Evolutionary conservation across 495 filamentous ascomycete species (phyloP).

Genomic region (Paragyromitra xinjiangensis): DNA sequence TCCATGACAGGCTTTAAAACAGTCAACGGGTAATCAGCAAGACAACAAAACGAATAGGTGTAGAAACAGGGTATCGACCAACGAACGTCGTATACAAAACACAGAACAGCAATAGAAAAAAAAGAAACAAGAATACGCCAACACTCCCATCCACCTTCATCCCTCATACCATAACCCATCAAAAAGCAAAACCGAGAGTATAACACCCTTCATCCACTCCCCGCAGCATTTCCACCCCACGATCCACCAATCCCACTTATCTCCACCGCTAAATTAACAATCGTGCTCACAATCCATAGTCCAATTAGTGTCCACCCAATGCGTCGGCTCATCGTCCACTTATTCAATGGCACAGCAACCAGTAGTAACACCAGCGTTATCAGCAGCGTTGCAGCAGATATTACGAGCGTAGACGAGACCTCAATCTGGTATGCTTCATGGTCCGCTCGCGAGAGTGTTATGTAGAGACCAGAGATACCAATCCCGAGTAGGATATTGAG

Average conservation of each 20-base stretch:
- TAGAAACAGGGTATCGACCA: not conserved
- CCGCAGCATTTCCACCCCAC: conserved; percentile 27
- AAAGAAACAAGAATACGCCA: not conserved
- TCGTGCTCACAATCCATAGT: conserved; percentile 87
- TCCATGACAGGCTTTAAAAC: not conserved
- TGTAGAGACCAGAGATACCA: conserved; percentile 85
- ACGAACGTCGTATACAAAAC: not conserved
- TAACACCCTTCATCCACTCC: not conserved
- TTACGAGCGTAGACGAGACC: conserved; percentile 81
- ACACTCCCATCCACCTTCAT: not conserved
- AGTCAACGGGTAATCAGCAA: not conserved
- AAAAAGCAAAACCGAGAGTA: not conserved
- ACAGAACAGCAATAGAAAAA: not conserved
- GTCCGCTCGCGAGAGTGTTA: conserved; percentile 72
- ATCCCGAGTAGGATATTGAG: conserved; percentile 96
- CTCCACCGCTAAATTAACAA: conserved; percentile 85
- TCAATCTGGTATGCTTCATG: conserved; percentile 77
- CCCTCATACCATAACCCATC: not conserved
- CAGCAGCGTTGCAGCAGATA: conserved; percentile 81
- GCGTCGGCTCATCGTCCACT: conserved; percentile 85
- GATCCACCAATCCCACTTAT: conserved; percentile 66
- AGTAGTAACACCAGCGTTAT: conserved; percentile 81
- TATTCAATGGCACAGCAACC: conserved; percentile 81
- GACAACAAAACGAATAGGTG: not conserved
- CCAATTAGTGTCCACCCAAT: conserved; percentile 83